These are phyloP conservation scores for Nakazawaea holstii DNA, from an alignment of 805 yeast genomes.

Conservation along the genomic window DNA sequence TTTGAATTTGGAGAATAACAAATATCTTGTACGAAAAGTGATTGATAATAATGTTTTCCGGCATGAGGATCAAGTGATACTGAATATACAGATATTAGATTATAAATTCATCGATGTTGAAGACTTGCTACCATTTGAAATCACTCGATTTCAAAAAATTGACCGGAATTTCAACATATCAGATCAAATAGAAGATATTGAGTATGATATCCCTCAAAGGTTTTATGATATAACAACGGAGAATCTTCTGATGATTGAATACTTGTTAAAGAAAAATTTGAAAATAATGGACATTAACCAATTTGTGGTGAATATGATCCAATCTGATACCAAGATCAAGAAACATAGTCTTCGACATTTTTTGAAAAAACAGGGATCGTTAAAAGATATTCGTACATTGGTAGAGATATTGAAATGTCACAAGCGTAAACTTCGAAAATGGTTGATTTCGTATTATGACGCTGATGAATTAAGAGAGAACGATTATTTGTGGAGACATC, in stretches of 20 bases:
- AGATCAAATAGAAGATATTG: not conserved
- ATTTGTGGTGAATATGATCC: not conserved
- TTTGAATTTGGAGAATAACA: not conserved
- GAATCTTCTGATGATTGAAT: not conserved
- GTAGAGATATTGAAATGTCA: no score
- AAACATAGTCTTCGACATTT: not conserved
- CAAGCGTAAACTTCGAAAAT: no score
- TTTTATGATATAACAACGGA: not conserved
- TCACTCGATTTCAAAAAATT: not conserved
- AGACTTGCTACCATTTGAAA: not conserved
- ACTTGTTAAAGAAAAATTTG: not conserved
- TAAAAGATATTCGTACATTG: no score
- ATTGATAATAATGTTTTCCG: not conserved
- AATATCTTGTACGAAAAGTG: not conserved
- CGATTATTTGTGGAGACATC: no score
- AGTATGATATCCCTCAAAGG: not conserved
- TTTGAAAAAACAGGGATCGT: not conserved
- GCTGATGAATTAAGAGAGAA: no score
- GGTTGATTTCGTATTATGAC: no score
- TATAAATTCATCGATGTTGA: not conserved
- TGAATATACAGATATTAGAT: not conserved
- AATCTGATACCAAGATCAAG: not conserved
- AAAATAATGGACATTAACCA: not conserved
- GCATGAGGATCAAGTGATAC: not conserved
- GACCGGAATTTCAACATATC: not conserved